phyloP scores from a whole-genome alignment of 2,329 filamentous ascomycete species.

The Colletotrichum spaethianum region DNA sequence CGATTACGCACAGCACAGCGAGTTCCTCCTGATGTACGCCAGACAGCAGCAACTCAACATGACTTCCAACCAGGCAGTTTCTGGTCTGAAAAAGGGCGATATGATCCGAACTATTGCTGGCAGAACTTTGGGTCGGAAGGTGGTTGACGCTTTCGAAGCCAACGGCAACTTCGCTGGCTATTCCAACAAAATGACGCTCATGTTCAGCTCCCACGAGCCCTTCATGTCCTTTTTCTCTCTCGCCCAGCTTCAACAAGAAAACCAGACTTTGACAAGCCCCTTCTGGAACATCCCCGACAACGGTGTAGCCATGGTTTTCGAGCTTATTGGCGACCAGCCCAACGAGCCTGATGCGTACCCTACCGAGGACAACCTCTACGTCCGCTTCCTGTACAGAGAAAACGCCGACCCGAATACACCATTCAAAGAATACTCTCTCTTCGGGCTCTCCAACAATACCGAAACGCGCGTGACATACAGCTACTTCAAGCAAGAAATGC shows the following conservation, averaged over 20 bases:
- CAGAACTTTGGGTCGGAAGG: conserved; percentile 63
- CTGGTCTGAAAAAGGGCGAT: conserved; percentile 56
- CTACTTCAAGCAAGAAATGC: conserved; percentile 57
- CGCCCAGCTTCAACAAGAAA: conserved; percentile 59
- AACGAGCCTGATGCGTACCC: conserved; percentile 48
- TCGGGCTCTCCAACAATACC: conserved; percentile 52
- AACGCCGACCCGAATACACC: conserved; percentile 55
- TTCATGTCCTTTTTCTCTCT: conserved; percentile 70
- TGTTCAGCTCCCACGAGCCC: conserved; percentile 69
- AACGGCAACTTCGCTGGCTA: conserved; percentile 57
- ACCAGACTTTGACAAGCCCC: conserved; percentile 64
- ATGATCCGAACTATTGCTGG: conserved; percentile 66
- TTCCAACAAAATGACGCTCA: conserved; percentile 63
- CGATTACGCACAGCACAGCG: conserved; percentile 51
- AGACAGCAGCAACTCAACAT: conserved; percentile 74
- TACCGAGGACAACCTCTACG: conserved; percentile 56
- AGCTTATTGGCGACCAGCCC: conserved; percentile 62
- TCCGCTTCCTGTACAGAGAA: conserved; percentile 71
- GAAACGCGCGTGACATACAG: conserved; percentile 54
- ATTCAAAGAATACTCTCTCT: conserved; percentile 58
- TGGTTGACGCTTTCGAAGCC: conserved; percentile 59
- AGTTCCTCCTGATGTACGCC: conserved; percentile 75
- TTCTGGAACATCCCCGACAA: conserved; percentile 70
- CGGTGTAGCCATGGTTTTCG: conserved; percentile 82
- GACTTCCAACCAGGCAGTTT: conserved; percentile 72